phyloP scores from a whole-genome alignment of 768 basidiomycete genomes.

The Infundibulicybe gibba region DNA sequence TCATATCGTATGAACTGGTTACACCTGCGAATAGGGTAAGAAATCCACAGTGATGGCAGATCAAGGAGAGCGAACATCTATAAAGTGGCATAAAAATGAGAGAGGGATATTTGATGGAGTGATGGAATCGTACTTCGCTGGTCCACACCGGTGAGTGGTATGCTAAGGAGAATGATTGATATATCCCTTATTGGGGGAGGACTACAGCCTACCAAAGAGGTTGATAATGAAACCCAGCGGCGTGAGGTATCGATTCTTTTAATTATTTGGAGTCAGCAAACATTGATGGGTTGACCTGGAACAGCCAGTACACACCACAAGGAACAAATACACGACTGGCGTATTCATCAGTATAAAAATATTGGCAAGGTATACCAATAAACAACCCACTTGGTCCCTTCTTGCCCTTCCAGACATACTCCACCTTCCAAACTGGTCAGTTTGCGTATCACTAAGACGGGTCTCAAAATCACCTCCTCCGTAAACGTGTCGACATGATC shows the following conservation, averaged over 20 bases:
- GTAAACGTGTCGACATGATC: slow-evolving; percentile 51
- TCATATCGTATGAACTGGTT: slow-evolving; percentile 46
- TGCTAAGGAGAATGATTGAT: slow-evolving; percentile 18
- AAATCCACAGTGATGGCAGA: too few relatives aligned
- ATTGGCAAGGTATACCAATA: neutral
- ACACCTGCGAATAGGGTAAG: slow-evolving; percentile 27
- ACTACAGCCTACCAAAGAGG: slow-evolving; percentile 32
- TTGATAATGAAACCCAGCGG: slow-evolving; percentile 62
- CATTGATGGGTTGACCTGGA: neutral
- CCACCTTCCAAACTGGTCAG: slow-evolving; percentile 24
- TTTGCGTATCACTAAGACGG: too few relatives aligned
- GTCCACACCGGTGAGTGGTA: slow-evolving; percentile 40
- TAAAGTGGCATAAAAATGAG: too few relatives aligned
- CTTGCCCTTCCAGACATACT: slow-evolving; percentile 48
- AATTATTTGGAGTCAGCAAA: neutral
- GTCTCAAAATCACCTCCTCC: slow-evolving; percentile 30
- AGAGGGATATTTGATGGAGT: too few relatives aligned
- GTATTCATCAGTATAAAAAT: neutral
- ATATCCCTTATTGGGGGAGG: neutral
- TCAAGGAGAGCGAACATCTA: too few relatives aligned
- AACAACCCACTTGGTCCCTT: slow-evolving; percentile 40
- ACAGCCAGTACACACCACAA: slow-evolving; percentile 29
- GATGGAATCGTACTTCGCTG: slow-evolving; percentile 22
- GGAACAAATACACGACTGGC: slow-evolving; percentile 39
- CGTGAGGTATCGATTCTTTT: slow-evolving; percentile 61